These are phyloP conservation scores for Casaregolazyma suthepensis DNA, from an alignment of 1,139 yeast species.

Conservation along the genomic window DNA sequence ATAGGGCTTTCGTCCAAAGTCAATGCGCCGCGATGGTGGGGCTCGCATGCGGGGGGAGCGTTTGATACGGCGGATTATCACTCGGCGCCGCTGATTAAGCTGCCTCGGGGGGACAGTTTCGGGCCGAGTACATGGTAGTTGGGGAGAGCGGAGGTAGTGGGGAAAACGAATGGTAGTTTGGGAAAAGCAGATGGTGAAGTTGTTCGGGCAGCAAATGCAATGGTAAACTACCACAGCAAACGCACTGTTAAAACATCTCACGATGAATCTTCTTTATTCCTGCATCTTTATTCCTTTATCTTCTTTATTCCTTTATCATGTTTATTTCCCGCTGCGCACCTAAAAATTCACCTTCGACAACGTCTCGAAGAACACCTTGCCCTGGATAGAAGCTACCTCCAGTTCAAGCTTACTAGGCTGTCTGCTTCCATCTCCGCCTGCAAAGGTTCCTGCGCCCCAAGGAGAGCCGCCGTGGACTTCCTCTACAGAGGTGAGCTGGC, in stretches of 20 bases:
- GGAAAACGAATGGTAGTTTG: too few relatives aligned
- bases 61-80: slow-evolving; percentile 23
- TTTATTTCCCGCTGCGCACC: too few relatives aligned
- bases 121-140: slow-evolving; percentile 26
- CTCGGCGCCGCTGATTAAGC: slow-evolving; percentile 17
- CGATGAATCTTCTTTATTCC: too few relatives aligned
- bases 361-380: slow-evolving; percentile 52
- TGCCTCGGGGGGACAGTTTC: slow-evolving; percentile 23
- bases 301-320: too few relatives aligned
- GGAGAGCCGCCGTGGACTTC: slow-evolving; percentile 81
- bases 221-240: too few relatives aligned
- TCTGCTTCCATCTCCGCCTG: slow-evolving; percentile 78
- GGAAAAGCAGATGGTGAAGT: too few relatives aligned
- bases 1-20: slow-evolving; percentile 36
- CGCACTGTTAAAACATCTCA: too few relatives aligned
- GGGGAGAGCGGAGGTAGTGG: background rate
- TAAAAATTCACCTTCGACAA: slow-evolving; percentile 17
- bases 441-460: slow-evolving; percentile 85
- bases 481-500: slow-evolving; percentile 50
- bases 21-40: slow-evolving; percentile 53
- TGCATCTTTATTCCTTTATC: too few relatives aligned
- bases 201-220: too few relatives aligned
- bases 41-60: slow-evolving; percentile 29
- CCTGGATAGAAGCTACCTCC: slow-evolving; percentile 59
- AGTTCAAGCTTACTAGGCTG: slow-evolving; percentile 60